Evolutionary conservation across 202 grass and related monocot species (phyloP), one percentile per base, ranked within the genome.

Genomic region (Dendrocalamus latiflorus): DNA sequence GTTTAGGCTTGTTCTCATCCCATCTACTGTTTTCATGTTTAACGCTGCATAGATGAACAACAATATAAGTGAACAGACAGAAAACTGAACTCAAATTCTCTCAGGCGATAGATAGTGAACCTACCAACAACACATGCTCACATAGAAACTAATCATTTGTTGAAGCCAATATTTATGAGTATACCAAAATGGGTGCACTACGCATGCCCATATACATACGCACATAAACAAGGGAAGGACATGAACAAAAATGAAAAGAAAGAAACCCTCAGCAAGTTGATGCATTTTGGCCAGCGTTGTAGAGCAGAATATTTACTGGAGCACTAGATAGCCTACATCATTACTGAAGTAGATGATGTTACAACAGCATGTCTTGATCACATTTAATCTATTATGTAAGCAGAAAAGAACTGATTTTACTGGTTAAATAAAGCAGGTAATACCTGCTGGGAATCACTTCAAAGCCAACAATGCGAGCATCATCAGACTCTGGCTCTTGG

Each of bases 371-470:
- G 30, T 65, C 8, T 37, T 36, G 11, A 16, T 4, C 26, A 37
- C 15, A 65, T 20, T 38, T 65, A 65, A 65, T 36, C 8, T 61
- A 61, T 14, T 30, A 65, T 38, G 12, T 18, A 65, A 20, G 61
- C 24, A 38, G 24, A 15, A 65, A 1, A 15, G 8, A 36, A 37
- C 62, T 38, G 62, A 65, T 18, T 65, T 65, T 65, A 65, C 62
- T 34, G 62, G 28, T 65, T 43, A 2, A 43, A 21, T 43, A 44
- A 38, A n/a, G 16, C 26, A 75, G 47, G 68, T 26, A 17, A 79
- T 51, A 91, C 89, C 89, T 91, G 77, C 81, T 91, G 50, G 89
- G 89, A 78, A 74, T 82, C 56, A 88, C 89, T 65, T 91, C 85
- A 61, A 91, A 91, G 58, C 89, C 89, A 68, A 91, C 89, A 88